A percentile compares a stretch with the other conserved stretches of the same genome.
phyloP scores from a whole-genome alignment of 108 stramenopile genomes.

The Epithemia pelagica region DNA sequence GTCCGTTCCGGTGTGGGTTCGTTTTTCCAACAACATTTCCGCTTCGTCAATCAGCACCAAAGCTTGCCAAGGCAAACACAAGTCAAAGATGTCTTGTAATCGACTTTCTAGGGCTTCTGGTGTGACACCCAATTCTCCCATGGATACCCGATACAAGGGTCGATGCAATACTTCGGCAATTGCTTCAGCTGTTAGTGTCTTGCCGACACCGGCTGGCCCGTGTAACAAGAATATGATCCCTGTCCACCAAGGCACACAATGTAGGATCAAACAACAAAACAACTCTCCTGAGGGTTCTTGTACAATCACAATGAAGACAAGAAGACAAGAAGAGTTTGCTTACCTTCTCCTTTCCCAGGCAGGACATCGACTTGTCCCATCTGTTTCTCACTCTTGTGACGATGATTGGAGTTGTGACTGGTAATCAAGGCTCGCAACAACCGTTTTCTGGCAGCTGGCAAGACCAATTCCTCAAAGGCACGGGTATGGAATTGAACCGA shows the following conservation, averaged over 20 bases:
- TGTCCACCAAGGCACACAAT: too few species aligned
- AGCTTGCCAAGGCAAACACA: constrained; percentile 33
- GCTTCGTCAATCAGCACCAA: constrained; percentile 42
- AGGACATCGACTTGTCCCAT: constrained; percentile 36
- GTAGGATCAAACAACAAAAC: too few species aligned
- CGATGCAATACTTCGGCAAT: constrained; percentile 48
- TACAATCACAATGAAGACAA: too few species aligned
- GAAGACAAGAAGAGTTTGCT: too few species aligned
- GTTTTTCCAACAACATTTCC: constrained; percentile 33
- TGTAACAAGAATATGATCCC: constrained; percentile 52
- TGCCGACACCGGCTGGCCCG: constrained; percentile 56
- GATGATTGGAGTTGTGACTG: constrained; percentile 27
- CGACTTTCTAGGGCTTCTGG: constrained; percentile 35
- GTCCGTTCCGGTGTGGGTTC: constrained; percentile 17
- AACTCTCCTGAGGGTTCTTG: too few species aligned
- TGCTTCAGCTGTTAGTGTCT: constrained; percentile 70
- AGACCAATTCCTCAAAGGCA: constrained; percentile 50
- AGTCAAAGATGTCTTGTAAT: constrained; percentile 28
- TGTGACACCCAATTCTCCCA: constrained; percentile 43
- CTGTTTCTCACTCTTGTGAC: too few species aligned
- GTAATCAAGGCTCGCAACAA: constrained; percentile 62
- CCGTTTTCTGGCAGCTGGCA: constrained; percentile 41
- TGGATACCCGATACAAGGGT: constrained; percentile 34
- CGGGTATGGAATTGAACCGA: constrained; percentile 41
- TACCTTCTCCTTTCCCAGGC: constrained; percentile 58